These are phyloP conservation scores for Fusarium nurragi DNA, from an alignment of 2,329 filamentous ascomycete species.

Conservation along the genomic window DNA sequence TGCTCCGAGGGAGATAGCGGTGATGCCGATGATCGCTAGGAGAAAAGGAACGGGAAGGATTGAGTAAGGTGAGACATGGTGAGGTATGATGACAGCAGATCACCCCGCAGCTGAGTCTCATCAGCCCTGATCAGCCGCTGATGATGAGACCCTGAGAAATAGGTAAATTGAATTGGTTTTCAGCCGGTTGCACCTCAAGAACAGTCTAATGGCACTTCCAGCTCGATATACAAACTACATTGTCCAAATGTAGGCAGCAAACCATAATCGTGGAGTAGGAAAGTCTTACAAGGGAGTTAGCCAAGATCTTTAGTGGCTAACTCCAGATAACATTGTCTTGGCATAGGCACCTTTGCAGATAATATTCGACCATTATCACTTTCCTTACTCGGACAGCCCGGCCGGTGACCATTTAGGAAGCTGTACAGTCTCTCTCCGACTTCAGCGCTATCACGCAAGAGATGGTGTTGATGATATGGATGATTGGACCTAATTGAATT, in stretches of 20 bases:
- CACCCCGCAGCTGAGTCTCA: slow-evolving; percentile 4
- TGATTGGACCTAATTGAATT: slow-evolving; percentile 5
- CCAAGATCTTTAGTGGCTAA: slow-evolving; percentile 21
- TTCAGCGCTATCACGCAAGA: slow-evolving; percentile 30
- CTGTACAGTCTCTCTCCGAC: slow-evolving; percentile 20
- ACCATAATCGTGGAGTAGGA: slow-evolving; percentile 3
- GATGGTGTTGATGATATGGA: slow-evolving; percentile 25
- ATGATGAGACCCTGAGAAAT: background rate
- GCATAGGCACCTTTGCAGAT: slow-evolving; percentile 29
- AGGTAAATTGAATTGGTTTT: background rate
- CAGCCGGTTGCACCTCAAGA: background rate
- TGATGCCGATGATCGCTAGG: slow-evolving; percentile 14
- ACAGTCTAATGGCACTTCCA: background rate
- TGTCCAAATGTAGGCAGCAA: background rate
- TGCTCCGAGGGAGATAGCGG: slow-evolving; percentile 14
- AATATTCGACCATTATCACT: slow-evolving; percentile 31
- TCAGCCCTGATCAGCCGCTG: background rate
- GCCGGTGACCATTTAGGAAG: slow-evolving; percentile 40
- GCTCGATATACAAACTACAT: background rate
- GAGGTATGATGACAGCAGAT: slow-evolving; percentile 10
- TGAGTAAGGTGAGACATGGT: slow-evolving; percentile 9
- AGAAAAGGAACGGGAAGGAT: slow-evolving; percentile 22
- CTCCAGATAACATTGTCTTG: slow-evolving; percentile 19
- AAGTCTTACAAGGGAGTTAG: background rate
- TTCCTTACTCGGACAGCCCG: slow-evolving; percentile 38